Conservation (phyloP, 768 basidiomycete species). For the Coprinellus aureogranulatus region DNA sequence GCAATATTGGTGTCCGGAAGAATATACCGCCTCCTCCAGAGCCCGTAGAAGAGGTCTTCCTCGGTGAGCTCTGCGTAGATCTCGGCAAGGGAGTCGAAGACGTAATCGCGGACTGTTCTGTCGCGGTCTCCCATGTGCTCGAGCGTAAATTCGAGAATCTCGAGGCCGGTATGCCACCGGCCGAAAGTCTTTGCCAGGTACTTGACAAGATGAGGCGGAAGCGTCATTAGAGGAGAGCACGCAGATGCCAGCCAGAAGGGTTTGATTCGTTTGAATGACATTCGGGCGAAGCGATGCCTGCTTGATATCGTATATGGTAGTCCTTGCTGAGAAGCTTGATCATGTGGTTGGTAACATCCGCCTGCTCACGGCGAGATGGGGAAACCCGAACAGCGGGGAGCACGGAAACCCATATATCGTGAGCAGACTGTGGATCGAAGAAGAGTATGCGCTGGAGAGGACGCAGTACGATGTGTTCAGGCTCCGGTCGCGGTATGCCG, state of each 20-base stretch:
- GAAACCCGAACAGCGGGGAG: conserved; percentile 87
- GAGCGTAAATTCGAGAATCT: conserved; percentile 79
- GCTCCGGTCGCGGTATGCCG: conserved; percentile 38
- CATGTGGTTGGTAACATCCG: conserved; percentile 84
- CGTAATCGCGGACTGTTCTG: conserved; percentile 71
- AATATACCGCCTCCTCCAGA: conserved; percentile 90
- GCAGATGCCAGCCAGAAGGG: conserved; percentile 79
- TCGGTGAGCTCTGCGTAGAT: conserved; percentile 94
- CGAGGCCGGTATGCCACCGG: conserved; percentile 90
- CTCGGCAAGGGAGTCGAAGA: conserved; percentile 89
- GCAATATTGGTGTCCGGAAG: conserved; percentile 87
- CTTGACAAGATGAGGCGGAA: conserved; percentile 94
- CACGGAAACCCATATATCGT: conserved; percentile 82
- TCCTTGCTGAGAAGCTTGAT: conserved; percentile 90
- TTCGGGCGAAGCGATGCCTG: conserved; percentile 90
- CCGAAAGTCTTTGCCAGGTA: conserved; percentile 95
- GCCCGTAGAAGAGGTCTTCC: conserved; percentile 95
- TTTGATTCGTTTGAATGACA: conserved; percentile 86
- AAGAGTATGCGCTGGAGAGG: conserved; percentile 82
- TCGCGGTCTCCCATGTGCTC: conserved; percentile 82
- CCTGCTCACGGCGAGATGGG: conserved; percentile 83
- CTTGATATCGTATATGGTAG: conserved; percentile 83
- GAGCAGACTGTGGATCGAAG: conserved; percentile 72
- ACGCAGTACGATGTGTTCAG: conserved; percentile 60
- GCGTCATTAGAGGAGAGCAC: conserved; percentile 82